A percentile compares a stretch with the other conserved stretches of the same genome.
These are phyloP conservation scores for Pseudocercospora fuligena DNA, from an alignment of 2,329 filamentous ascomycete genomes.

Conservation along the genomic window DNA sequence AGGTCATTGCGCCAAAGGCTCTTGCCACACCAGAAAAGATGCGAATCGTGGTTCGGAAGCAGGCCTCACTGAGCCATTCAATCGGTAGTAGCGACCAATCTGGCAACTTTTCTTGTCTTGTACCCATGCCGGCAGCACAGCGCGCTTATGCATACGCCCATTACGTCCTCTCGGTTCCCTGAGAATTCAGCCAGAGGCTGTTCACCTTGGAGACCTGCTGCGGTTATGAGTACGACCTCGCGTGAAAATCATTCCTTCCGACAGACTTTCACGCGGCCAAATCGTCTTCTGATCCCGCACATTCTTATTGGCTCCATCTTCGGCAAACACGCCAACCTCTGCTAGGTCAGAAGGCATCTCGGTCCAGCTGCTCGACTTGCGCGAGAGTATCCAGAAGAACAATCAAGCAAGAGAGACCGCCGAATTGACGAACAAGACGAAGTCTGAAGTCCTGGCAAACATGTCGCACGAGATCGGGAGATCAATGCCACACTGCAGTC, in stretches of 20 bases:
- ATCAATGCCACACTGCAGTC: too few species aligned
- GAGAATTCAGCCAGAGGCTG: background rate
- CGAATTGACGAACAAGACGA: too few species aligned
- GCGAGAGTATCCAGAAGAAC: background rate
- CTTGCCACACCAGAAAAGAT: too few species aligned
- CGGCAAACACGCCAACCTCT: background rate
- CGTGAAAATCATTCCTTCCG: constrained; percentile 2
- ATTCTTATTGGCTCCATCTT: background rate
- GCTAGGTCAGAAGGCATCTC: background rate
- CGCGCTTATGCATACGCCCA: background rate
- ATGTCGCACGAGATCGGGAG: too few species aligned
- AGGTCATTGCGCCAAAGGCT: constrained; percentile 77
- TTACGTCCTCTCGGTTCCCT: background rate
- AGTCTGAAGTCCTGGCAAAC: too few species aligned
- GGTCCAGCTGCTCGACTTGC: background rate
- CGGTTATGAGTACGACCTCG: background rate
- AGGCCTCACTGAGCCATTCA: background rate
- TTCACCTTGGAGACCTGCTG: background rate
- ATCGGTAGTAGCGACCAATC: background rate
- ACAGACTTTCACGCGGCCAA: background rate
- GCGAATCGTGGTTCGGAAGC: too few species aligned
- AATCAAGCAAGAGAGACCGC: background rate
- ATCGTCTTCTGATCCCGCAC: too few species aligned
- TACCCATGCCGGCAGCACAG: background rate
- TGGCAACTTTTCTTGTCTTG: too few species aligned